Base-by-base conservation (phyloP, 176 grass and related monocot species). In the Tillandsia leiboldiana region DNA sequence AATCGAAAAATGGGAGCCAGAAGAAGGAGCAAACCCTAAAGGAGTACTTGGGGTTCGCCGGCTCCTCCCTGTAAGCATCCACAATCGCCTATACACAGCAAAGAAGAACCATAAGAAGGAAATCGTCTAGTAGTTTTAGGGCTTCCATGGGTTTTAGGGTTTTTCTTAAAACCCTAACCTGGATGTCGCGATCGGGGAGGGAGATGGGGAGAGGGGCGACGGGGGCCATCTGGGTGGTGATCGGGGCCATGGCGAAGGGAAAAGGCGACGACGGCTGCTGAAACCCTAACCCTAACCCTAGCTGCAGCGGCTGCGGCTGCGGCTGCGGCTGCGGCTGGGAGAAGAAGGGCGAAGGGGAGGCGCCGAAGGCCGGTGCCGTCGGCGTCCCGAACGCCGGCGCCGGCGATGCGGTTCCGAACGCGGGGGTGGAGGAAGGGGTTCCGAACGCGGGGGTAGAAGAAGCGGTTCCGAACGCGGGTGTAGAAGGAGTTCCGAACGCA, bases 141-240 rank as follows among this genome's bases (percentile, higher is more conserved):
- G 22, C 26, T 72, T 54, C 8, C 26, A 50, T 7, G 33, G 33
- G 4, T 42, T 42, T 61, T 61, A 61, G 56, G 56, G 56, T 61
- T 59, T 59, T 17, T 59, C 5, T 20, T 23, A 61, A 20, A 61
- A 20, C 9, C 13, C 10, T 74, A 17, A 96, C 93, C 87, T 99
- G 94, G 56, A 99, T 83, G 66, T 99, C 94, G 17, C 94, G 87
- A 79, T 99, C 94, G 24, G 94, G 83, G 12, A 88, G 79, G 15
- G 84, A 83, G 68, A 85, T 50, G 50, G 87, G 80, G 71, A 93
- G 76, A 53, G 94, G 89, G 3, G 94, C 89, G 13, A 99, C 89
- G 14, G 94, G 89, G 75, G 89, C 94, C 94, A 99, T 99, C 80
- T 93, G 94, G 47, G 94, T 99, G 59, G 87, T 90, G 72, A 99